Percentiles rank a stretch among this genome's conserved stretches.
Conservation (phyloP, 2,329 filamentous ascomycete species). For the Elsinoe ampelina region DNA sequence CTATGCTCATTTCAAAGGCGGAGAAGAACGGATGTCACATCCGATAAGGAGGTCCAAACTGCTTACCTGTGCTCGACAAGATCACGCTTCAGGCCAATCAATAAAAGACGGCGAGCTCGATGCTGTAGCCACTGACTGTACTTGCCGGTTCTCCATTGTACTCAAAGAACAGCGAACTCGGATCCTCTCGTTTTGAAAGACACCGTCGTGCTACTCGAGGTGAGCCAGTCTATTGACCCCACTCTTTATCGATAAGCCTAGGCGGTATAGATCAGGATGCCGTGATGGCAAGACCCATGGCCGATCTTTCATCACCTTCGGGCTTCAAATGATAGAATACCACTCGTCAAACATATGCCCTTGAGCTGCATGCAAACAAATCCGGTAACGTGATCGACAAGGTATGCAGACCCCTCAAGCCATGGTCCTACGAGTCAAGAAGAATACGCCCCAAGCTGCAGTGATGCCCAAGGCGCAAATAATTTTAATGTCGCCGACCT, state of each 20-base stretch:
- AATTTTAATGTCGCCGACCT: not conserved
- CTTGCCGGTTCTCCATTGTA: no score
- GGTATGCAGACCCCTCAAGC: conserved; percentile 2
- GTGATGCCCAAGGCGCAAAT: not conserved
- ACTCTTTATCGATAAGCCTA: not conserved
- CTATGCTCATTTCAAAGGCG: not conserved
- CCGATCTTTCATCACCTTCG: not conserved
- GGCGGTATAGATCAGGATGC: not conserved
- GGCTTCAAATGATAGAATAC: not conserved
- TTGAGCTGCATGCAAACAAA: no score
- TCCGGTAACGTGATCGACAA: not conserved
- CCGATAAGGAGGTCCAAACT: not conserved
- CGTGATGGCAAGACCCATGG: not conserved
- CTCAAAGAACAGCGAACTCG: no score
- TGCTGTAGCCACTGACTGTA: no score
- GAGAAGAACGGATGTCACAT: not conserved
- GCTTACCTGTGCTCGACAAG: not conserved
- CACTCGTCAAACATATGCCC: no score
- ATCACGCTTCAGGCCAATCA: not conserved
- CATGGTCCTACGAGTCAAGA: conserved; percentile 4
- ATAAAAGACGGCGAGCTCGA: not conserved
- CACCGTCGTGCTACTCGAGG: no score
- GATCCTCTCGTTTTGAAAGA: no score
- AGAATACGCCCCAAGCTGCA: not conserved
- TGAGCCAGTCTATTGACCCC: not conserved